phyloP scores from a whole-genome alignment of 108 stramenopile species.

The Discostella stelligeroides region DNA sequence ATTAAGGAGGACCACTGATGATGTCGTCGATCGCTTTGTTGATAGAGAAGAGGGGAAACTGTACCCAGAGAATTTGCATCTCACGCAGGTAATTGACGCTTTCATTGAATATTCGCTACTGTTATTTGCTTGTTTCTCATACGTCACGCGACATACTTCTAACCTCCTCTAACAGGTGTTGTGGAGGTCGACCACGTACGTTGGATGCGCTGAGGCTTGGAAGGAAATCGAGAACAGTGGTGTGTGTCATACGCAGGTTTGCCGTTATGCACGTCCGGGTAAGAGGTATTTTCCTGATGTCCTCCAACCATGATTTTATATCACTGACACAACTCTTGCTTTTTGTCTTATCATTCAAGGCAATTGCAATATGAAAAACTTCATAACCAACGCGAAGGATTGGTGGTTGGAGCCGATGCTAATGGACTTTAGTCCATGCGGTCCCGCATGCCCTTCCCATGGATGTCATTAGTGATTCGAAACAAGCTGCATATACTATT shows the following conservation, averaged over 20 bases:
- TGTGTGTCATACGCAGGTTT: conserved; percentile 45
- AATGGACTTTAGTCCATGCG: conserved; percentile 33
- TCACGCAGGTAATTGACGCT: conserved; percentile 34
- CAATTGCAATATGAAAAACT: conserved; percentile 14
- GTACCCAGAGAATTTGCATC: conserved; percentile 39
- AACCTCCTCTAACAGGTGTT: conserved; percentile 28
- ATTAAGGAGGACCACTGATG: conserved; percentile 22
- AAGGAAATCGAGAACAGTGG: conserved; percentile 22
- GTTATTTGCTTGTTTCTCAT: too few relatives aligned
- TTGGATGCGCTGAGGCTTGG: conserved; percentile 51
- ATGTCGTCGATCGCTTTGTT: conserved; percentile 31
- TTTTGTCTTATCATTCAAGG: neutral
- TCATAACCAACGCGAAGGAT: neutral
- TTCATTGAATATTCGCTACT: too few relatives aligned
- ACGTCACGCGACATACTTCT: too few relatives aligned
- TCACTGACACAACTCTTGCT: neutral
- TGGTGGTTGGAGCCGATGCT: conserved; percentile 54
- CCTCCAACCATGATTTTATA: neutral
- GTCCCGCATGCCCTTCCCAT: conserved; percentile 38
- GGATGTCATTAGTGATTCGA: conserved; percentile 22
- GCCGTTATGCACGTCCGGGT: conserved; percentile 42
- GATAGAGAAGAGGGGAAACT: conserved; percentile 28
- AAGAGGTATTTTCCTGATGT: neutral
- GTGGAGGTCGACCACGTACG: conserved; percentile 40
- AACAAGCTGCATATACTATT: too few relatives aligned